phyloP scores from a whole-genome alignment of 1,284 basidiomycete species.

The Cutaneotrichosporon sp. region DNA sequence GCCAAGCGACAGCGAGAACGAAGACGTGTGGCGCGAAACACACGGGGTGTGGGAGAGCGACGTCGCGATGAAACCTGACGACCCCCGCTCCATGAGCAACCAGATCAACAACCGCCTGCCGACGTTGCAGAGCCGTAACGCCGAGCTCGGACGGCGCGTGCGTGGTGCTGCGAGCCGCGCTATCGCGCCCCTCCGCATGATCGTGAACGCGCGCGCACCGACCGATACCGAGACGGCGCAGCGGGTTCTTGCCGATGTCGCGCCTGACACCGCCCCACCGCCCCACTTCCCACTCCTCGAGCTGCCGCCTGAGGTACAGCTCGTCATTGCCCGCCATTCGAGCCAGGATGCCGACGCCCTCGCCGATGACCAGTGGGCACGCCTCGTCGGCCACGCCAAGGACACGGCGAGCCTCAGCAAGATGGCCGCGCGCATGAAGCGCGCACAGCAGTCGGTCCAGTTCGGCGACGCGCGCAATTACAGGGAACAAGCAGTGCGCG shows the following conservation, averaged over 20 bases:
- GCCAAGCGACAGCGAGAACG: conserved; percentile 11
- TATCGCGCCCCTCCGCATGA: conserved; percentile 36
- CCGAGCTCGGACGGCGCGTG: conserved; percentile 34
- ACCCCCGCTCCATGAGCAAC: conserved; percentile 18
- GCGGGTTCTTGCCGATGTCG: conserved; percentile 27
- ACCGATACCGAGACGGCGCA: conserved; percentile 28
- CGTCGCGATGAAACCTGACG: conserved; percentile 14
- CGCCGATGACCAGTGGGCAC: conserved; percentile 38
- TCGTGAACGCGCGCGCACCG: conserved; percentile 36
- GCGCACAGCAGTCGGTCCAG: conserved; percentile 17
- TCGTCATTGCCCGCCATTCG: conserved; percentile 38
- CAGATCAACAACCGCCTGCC: conserved; percentile 38
- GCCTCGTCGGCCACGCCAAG: conserved; percentile 33
- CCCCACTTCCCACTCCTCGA: conserved; percentile 38
- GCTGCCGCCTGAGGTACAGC: conserved; percentile 42
- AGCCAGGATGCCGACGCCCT: conserved; percentile 39
- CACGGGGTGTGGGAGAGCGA: conserved; percentile 17
- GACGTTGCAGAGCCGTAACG: conserved; percentile 39
- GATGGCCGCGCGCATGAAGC: conserved; percentile 15
- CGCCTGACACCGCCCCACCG: not conserved
- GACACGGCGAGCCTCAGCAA: conserved; percentile 27
- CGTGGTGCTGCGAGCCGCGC: conserved; percentile 29
- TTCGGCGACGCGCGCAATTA: conserved; percentile 20
- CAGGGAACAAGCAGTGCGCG: conserved; percentile 25
- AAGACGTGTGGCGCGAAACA: conserved; percentile 10